These are phyloP conservation scores for Sporothrix variecibatus DNA, from an alignment of 2,329 filamentous ascomycete species.

Conservation along the genomic window DNA sequence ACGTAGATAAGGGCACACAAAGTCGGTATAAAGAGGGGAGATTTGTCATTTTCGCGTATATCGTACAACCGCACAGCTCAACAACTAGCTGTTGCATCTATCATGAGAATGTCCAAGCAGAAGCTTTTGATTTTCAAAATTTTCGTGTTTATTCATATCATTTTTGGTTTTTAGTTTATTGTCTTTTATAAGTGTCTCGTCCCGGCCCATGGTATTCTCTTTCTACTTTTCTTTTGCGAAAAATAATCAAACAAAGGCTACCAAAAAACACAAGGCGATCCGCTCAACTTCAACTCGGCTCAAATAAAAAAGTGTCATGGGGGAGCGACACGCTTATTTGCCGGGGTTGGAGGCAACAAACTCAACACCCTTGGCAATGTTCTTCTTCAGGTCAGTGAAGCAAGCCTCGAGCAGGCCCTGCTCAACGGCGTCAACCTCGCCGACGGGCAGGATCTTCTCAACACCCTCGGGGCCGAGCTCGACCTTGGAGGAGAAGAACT, in stretches of 20 bases:
- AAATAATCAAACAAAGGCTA: background rate
- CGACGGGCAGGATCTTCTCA: slow-evolving; percentile 87
- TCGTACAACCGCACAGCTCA: background rate
- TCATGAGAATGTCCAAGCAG: background rate
- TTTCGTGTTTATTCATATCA: slow-evolving; percentile 10
- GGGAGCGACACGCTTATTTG: slow-evolving; percentile 48
- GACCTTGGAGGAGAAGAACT: slow-evolving; percentile 95
- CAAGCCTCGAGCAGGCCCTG: slow-evolving; percentile 84
- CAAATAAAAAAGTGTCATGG: background rate
- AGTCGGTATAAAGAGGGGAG: background rate
- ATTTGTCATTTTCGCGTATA: background rate
- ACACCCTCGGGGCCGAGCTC: slow-evolving; percentile 96
- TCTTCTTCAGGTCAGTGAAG: slow-evolving; percentile 84
- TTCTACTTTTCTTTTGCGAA: slow-evolving; percentile 3
- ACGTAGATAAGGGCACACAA: background rate
- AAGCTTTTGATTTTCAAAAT: background rate
- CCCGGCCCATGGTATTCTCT: slow-evolving; percentile 10
- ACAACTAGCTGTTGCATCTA: background rate
- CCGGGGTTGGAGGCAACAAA: slow-evolving; percentile 62
- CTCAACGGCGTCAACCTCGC: slow-evolving; percentile 82
- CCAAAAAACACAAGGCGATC: slow-evolving; percentile 16
- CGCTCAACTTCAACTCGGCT: background rate
- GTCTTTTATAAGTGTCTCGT: background rate
- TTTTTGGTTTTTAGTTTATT: slow-evolving; percentile 12
- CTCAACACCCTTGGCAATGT: slow-evolving; percentile 85